Conservation (phyloP, 345 rosid species). For the Aquilaria malaccensis region DNA sequence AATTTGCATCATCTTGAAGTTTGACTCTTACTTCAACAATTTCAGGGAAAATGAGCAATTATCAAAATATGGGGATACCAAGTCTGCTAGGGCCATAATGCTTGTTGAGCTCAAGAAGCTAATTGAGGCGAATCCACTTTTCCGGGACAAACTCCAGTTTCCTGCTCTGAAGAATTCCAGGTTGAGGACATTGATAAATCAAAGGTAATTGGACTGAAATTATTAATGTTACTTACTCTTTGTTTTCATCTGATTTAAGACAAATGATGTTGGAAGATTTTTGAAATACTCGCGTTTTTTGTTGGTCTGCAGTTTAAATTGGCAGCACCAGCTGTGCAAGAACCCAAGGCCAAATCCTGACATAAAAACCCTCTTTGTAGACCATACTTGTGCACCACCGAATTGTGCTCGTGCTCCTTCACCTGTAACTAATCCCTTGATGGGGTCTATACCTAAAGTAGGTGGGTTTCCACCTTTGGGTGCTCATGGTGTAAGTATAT, state of each 20-base stretch:
- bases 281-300: conserved; percentile 5
- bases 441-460: conserved; percentile 40
- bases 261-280: background rate
- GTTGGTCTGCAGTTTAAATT: conserved; percentile 31
- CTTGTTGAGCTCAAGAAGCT: conserved; percentile 38
- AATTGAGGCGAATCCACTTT: conserved; percentile 38
- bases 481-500: conserved; percentile 43
- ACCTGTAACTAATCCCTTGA: conserved; percentile 38
- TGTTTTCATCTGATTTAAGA: background rate
- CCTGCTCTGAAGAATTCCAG: conserved; percentile 43
- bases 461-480: conserved; percentile 43
- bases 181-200: conserved; percentile 43
- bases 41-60: conserved; percentile 40
- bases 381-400: conserved; percentile 42
- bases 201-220: conserved; percentile 18
- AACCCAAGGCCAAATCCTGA: conserved; percentile 47
- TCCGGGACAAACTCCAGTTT: conserved; percentile 44
- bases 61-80: conserved; percentile 43
- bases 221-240: background rate
- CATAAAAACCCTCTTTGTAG: conserved; percentile 43
- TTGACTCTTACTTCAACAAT: background rate
- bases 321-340: conserved; percentile 53
- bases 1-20: too few relatives aligned
- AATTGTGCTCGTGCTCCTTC: conserved; percentile 40
- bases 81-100: conserved; percentile 41